These are phyloP conservation scores for Chaetoceros muelleri DNA, from an alignment of 108 stramenopile species.

Conservation along the genomic window DNA sequence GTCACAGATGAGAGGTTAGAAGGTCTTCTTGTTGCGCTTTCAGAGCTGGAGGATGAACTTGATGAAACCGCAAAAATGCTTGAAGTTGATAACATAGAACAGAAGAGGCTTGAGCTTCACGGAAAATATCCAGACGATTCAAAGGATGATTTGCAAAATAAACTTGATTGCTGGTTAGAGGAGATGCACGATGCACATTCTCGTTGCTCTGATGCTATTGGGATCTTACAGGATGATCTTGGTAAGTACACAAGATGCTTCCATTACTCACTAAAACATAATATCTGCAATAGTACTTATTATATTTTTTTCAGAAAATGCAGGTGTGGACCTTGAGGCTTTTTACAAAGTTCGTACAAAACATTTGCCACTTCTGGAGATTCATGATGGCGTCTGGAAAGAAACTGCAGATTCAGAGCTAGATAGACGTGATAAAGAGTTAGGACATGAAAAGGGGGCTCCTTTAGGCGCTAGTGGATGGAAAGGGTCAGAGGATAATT, in stretches of 20 bases:
- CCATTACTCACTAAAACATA: no score
- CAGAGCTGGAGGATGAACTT: conserved; percentile 9
- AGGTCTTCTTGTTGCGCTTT: conserved; percentile 10
- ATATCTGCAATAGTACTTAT: no score
- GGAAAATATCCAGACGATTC: conserved; percentile 1
- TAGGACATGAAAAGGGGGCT: conserved; percentile 18
- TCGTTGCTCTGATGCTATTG: conserved; percentile 16
- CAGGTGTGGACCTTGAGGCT: conserved; percentile 7
- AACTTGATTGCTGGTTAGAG: neutral
- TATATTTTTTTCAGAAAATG: no score
- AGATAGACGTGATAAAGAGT: conserved; percentile 20
- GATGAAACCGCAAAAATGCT: conserved; percentile 13
- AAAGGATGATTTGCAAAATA: conserved; percentile 10
- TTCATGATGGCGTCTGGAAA: conserved; percentile 7
- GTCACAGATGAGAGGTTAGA: no score
- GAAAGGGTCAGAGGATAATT: conserved; percentile 12
- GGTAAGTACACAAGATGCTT: conserved; percentile 7
- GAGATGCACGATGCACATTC: conserved; percentile 14
- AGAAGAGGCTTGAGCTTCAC: neutral
- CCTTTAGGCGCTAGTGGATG: conserved; percentile 22
- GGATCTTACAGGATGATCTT: conserved; percentile 21
- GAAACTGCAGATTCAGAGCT: conserved; percentile 4
- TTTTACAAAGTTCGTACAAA: conserved; percentile 20
- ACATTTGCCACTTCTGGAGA: neutral
- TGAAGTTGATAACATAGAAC: neutral